Conservation (phyloP, 768 basidiomycete species). For the Phaffia australis region DNA sequence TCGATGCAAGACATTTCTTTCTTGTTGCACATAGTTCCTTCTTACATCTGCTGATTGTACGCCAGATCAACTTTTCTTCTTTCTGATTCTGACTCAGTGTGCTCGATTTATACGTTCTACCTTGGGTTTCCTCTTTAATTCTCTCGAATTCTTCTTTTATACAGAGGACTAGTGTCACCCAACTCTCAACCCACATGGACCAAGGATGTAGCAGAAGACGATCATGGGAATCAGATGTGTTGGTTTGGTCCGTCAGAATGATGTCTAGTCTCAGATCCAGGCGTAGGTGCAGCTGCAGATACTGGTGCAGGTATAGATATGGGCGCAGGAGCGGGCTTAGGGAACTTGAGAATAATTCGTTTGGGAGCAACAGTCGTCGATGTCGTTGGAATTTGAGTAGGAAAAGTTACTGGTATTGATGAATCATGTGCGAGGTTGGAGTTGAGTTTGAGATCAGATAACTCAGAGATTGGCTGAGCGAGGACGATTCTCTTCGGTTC, state of each 20-base stretch:
- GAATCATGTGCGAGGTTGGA: not conserved
- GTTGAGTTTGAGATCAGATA: not conserved
- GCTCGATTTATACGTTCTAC: not conserved
- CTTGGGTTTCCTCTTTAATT: not conserved
- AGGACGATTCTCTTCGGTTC: too few species aligned
- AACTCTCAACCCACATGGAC: not conserved
- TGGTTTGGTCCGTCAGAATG: not conserved
- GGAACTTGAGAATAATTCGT: conserved; percentile 14
- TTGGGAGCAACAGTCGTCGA: not conserved
- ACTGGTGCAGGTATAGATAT: not conserved
- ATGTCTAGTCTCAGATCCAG: not conserved
- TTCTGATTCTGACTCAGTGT: not conserved
- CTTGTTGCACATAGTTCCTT: not conserved
- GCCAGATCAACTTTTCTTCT: not conserved
- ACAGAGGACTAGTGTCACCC: too few species aligned
- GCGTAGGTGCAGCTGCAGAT: not conserved
- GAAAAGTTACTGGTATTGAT: not conserved
- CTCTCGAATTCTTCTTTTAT: not conserved
- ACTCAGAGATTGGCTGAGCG: too few species aligned
- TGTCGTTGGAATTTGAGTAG: not conserved
- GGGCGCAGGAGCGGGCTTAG: not conserved
- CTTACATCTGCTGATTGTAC: not conserved
- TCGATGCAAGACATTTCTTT: not conserved
- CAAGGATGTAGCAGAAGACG: not conserved
- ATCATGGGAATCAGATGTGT: not conserved